Conservation (phyloP, 2,329 filamentous ascomycete genomes). For the Diaporthe aspalathi region DNA sequence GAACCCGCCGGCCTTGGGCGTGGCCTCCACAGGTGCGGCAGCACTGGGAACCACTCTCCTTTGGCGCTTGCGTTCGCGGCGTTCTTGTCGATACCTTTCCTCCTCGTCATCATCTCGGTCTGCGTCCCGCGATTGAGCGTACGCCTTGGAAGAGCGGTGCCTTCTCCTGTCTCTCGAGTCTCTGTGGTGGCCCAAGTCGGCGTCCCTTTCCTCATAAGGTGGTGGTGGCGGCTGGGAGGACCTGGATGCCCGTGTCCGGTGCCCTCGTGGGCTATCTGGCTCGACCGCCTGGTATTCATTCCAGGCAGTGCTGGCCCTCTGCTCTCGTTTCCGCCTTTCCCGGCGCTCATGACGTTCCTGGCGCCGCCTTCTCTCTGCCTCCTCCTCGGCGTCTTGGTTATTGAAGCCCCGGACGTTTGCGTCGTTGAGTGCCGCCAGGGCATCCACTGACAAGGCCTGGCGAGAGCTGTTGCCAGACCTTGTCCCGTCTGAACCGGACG, state of each 20-base stretch:
- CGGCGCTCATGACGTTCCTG: constrained; percentile 39
- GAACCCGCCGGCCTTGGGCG: constrained; percentile 54
- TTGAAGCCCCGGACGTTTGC: constrained; percentile 35
- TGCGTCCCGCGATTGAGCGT: constrained; percentile 31
- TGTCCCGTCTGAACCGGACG: constrained; percentile 35
- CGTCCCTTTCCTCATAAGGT: constrained; percentile 32
- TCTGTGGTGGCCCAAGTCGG: constrained; percentile 22
- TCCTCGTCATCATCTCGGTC: constrained; percentile 36
- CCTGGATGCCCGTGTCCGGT: constrained; percentile 35
- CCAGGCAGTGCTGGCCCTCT: constrained; percentile 30
- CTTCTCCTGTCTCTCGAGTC: constrained; percentile 36
- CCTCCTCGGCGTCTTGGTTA: constrained; percentile 30
- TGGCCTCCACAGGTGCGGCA: constrained; percentile 75
- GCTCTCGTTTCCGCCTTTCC: constrained; percentile 37
- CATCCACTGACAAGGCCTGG: constrained; percentile 44
- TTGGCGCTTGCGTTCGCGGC: constrained; percentile 49
- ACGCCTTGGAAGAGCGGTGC: constrained; percentile 30
- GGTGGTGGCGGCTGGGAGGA: constrained; percentile 30
- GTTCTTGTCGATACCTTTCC: constrained; percentile 33
- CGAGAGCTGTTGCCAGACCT: constrained; percentile 38
- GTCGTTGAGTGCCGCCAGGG: constrained; percentile 44
- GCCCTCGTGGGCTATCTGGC: constrained; percentile 32
- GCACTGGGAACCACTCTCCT: constrained; percentile 77
- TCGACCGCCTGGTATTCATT: constrained; percentile 38
- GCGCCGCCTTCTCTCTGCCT: constrained; percentile 35